These are phyloP conservation scores for Didymella glomerata DNA, from an alignment of 2,329 filamentous ascomycete genomes.

Conservation along the genomic window DNA sequence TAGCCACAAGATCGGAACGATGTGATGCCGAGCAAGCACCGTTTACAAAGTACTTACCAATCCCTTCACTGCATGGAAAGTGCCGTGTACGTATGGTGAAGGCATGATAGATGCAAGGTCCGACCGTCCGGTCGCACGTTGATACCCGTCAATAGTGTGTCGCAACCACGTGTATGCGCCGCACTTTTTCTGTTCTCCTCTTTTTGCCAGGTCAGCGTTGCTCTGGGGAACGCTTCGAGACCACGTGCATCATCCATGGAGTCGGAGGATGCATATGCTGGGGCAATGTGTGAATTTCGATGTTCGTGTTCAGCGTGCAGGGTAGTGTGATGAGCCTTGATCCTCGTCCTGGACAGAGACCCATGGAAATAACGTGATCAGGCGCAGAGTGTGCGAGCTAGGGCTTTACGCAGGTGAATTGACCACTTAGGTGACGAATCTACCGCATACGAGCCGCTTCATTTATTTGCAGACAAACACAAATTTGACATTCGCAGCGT, in stretches of 20 bases:
- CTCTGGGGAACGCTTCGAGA: slow-evolving; percentile 1
- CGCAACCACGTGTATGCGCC: not conserved
- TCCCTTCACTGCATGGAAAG: not conserved
- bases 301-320: not conserved
- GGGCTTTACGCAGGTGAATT: not conserved
- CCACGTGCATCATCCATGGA: slow-evolving; percentile 11
- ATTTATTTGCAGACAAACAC: not conserved
- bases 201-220: slow-evolving; percentile 4
- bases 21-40: slow-evolving; percentile 8
- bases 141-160: not conserved
- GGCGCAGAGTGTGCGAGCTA: slow-evolving; percentile 4
- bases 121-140: not conserved
- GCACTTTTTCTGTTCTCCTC: not conserved
- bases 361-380: slow-evolving; percentile 3
- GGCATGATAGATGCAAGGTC: not conserved
- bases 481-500: not conserved
- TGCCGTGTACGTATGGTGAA: not conserved
- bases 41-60: not conserved
- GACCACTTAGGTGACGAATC: slow-evolving; percentile 2
- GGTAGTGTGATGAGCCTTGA: slow-evolving; percentile 2
- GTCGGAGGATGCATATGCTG: not conserved
- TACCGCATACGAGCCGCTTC: slow-evolving; percentile 6
- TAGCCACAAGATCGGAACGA: slow-evolving; percentile 1
- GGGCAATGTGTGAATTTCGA: not conserved
- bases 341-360: not conserved